Conservation (phyloP, 2,329 filamentous ascomycete species). For the Onygenales sp. region DNA sequence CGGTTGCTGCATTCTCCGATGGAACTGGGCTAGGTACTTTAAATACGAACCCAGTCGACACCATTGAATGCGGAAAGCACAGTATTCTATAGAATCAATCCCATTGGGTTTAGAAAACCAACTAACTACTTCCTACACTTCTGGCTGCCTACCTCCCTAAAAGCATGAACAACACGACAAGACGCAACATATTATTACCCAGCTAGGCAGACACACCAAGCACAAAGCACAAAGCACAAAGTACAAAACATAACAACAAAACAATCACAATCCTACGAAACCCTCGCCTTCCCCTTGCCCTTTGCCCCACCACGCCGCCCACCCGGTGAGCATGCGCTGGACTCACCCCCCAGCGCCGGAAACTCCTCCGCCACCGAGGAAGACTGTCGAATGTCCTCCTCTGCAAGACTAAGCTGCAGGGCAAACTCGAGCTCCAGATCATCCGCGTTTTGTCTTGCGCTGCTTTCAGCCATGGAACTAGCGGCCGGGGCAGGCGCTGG, state of each 20-base stretch:
- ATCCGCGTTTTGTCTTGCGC: constrained; percentile 39
- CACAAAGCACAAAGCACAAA: not conserved
- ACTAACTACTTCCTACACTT: no score
- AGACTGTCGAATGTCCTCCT: constrained; percentile 41
- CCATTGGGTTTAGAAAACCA: no score
- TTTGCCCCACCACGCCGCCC: constrained; percentile 15
- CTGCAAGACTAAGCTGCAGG: constrained; percentile 51
- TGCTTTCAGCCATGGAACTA: constrained; percentile 20
- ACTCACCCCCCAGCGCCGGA: constrained; percentile 15
- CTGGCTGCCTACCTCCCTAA: no score
- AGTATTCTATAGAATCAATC: no score
- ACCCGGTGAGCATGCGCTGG: constrained; percentile 11
- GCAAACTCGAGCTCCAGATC: constrained; percentile 49
- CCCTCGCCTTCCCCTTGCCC: constrained; percentile 26
- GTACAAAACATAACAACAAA: not conserved
- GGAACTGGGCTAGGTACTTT: no score
- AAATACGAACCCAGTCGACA: no score
- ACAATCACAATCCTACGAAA: not conserved
- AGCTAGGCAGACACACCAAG: not conserved
- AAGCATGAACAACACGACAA: not conserved
- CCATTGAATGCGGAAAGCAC: no score
- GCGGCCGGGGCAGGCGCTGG: constrained; percentile 11
- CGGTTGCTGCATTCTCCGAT: no score
- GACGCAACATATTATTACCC: not conserved
- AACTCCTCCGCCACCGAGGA: constrained; percentile 20